Conservation (phyloP, 1,284 basidiomycete species). For the Ceratobasidium sp. region DNA sequence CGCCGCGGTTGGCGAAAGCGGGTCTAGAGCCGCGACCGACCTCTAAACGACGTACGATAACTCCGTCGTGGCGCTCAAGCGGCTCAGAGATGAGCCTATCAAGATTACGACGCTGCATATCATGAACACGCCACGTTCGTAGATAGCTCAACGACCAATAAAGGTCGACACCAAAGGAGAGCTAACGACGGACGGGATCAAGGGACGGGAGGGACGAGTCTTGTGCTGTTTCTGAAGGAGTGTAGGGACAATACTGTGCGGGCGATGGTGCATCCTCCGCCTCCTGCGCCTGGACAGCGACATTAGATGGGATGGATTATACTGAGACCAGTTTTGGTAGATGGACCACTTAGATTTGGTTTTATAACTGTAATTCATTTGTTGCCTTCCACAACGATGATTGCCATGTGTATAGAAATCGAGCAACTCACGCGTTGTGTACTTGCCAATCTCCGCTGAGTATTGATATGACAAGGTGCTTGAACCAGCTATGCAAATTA, state of each 20-base stretch:
- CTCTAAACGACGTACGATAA: slow-evolving; percentile 72
- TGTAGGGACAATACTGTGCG: slow-evolving; percentile 82
- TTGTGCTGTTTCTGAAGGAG: slow-evolving; percentile 85
- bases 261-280: slow-evolving; percentile 61
- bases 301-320: not conserved
- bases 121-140: slow-evolving; percentile 70
- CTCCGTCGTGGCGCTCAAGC: slow-evolving; percentile 80
- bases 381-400: no score
- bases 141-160: slow-evolving; percentile 53
- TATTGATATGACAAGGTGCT: no score
- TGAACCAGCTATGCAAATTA: no score
- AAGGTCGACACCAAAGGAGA: slow-evolving; percentile 44
- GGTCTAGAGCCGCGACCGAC: slow-evolving; percentile 47
- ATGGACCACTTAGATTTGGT: not conserved
- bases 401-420: no score
- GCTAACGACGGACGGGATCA: slow-evolving; percentile 69
- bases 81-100: slow-evolving; percentile 90
- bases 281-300: slow-evolving; percentile 16
- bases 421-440: no score
- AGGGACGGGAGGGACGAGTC: slow-evolving; percentile 88
- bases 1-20: slow-evolving; percentile 52
- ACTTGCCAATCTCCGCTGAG: no score
- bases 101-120: slow-evolving; percentile 89
- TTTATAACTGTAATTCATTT: no score
- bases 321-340: not conserved